phyloP scores from a whole-genome alignment of 2,329 filamentous ascomycete species.

The Sporothrix humicola region DNA sequence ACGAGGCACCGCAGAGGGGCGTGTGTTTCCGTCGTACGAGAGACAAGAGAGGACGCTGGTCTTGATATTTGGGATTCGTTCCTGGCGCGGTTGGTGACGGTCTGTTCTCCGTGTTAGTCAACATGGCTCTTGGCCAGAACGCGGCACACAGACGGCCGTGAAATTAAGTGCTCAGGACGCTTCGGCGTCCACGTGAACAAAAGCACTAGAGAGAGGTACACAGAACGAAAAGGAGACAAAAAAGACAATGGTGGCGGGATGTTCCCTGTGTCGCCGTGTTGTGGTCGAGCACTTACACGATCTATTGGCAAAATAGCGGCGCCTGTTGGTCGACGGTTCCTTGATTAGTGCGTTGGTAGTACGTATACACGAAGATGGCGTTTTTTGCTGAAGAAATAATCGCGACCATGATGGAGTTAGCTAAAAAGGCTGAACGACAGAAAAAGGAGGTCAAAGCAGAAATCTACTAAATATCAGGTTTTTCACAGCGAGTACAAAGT shows the following conservation, averaged over 20 bases:
- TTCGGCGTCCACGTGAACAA: neutral
- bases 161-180: conserved; percentile 1
- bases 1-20: neutral
- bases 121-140: conserved; percentile 5
- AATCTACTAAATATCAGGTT: neutral
- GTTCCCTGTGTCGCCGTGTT: conserved; percentile 1
- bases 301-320: conserved; percentile 26
- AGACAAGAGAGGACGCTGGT: neutral
- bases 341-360: neutral
- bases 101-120: conserved; percentile 6
- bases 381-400: conserved; percentile 1
- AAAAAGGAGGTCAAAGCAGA: conserved; percentile 20
- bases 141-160: conserved; percentile 3
- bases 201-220: neutral
- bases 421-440: neutral
- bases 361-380: neutral
- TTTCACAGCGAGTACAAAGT: neutral
- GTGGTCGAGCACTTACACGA: neutral
- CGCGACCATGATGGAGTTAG: conserved; percentile 8
- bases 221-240: neutral
- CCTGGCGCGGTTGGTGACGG: conserved; percentile 12
- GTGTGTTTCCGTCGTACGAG: conserved; percentile 9
- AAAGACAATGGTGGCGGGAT: neutral
- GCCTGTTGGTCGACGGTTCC: neutral
- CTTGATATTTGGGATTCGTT: conserved; percentile 11